These are phyloP conservation scores for Penicillium fimorum DNA, from an alignment of 495 filamentous ascomycete genomes.

Conservation along the genomic window DNA sequence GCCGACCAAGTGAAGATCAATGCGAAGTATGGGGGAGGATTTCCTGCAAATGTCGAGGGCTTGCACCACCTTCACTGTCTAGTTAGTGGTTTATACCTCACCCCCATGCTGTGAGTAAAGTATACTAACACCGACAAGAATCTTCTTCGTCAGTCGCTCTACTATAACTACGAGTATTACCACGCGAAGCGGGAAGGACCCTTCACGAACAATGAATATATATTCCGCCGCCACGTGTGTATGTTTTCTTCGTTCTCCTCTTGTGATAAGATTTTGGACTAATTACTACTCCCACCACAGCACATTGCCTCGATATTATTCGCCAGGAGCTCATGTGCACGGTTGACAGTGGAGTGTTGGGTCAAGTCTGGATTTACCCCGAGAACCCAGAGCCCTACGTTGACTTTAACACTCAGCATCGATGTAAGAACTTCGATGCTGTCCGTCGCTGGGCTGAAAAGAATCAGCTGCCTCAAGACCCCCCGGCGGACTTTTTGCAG, in stretches of 20 bases:
- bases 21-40: conserved; percentile 53
- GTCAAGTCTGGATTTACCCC: conserved; percentile 52
- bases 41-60: conserved; percentile 54
- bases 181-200: conserved; percentile 42
- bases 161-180: conserved; percentile 60
- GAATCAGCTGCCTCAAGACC: conserved; percentile 43
- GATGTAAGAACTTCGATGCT: conserved; percentile 55
- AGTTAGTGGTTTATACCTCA: conserved; percentile 21
- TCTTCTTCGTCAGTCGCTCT: conserved; percentile 52
- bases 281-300: conserved; percentile 13
- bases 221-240: conserved; percentile 52
- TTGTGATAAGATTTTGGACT: background rate
- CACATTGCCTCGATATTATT: conserved; percentile 56
- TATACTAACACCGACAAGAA: conserved; percentile 32
- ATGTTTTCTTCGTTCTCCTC: conserved; percentile 8
- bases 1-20: conserved; percentile 51
- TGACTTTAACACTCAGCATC: conserved; percentile 56
- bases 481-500: conserved; percentile 42
- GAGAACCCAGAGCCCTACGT: conserved; percentile 45
- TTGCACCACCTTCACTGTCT: conserved; percentile 59
- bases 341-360: conserved; percentile 50
- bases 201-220: conserved; percentile 49
- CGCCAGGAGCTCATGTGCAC: conserved; percentile 58
- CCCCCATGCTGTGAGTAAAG: background rate
- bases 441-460: conserved; percentile 50